Conservation (phyloP, 345 rosid species). For the Murraya paniculata region DNA sequence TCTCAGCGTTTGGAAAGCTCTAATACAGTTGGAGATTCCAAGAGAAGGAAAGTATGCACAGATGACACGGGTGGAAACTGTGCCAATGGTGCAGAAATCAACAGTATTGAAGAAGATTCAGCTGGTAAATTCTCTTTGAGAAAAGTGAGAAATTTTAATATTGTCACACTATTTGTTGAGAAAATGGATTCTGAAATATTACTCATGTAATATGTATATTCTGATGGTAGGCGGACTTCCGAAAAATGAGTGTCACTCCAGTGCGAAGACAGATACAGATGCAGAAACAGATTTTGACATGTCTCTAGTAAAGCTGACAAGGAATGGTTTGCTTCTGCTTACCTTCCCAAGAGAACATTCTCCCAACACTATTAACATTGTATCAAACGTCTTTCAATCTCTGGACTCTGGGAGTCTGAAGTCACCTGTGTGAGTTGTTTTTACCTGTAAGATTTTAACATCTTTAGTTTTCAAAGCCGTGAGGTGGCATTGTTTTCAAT, state of each 20-base stretch:
- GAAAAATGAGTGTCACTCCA: constrained; percentile 20
- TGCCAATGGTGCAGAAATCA: constrained; percentile 17
- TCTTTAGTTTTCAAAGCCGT: neutral
- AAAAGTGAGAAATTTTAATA: constrained; percentile 2
- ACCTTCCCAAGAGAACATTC: constrained; percentile 46
- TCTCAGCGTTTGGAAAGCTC: constrained; percentile 24
- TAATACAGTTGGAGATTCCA: constrained; percentile 23
- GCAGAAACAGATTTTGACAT: constrained; percentile 40
- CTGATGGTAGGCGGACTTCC: constrained; percentile 32
- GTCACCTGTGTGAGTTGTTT: constrained; percentile 61
- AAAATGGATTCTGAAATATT: neutral
- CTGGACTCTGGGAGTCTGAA: constrained; percentile 58
- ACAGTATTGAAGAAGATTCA: constrained; percentile 28
- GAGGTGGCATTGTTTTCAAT: neutral
- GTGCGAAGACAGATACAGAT: constrained; percentile 24
- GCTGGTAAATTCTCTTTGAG: constrained; percentile 28
- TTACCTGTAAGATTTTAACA: neutral
- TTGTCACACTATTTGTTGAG: neutral
- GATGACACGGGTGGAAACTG: constrained; percentile 24
- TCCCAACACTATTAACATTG: constrained; percentile 37
- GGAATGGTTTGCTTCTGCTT: constrained; percentile 81
- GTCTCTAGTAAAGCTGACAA: constrained; percentile 83
- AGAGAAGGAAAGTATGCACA: constrained; percentile 52
- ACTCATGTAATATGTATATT: neutral
- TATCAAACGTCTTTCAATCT: constrained; percentile 47